These are phyloP conservation scores for Artemisia argyi DNA, from an alignment of 129 eudicot genomes.

Conservation along the genomic window DNA sequence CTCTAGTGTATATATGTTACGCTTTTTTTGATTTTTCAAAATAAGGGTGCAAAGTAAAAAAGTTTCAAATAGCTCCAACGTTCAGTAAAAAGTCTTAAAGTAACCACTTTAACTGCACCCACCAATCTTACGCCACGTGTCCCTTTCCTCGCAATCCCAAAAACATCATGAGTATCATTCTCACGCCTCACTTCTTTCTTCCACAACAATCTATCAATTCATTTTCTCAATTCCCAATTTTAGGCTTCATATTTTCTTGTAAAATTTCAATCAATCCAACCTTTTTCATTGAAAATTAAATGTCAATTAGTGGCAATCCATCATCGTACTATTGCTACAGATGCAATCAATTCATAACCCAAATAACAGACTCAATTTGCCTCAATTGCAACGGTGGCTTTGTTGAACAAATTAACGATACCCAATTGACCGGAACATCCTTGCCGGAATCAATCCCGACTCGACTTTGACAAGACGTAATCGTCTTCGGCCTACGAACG, in stretches of 20 bases:
- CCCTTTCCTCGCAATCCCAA: background rate
- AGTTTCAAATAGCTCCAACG: conserved; percentile 12
- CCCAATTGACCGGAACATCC: conserved; percentile 19
- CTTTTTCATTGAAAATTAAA: conserved; percentile 18
- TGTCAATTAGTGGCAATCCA: conserved; percentile 38
- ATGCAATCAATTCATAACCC: conserved; percentile 67
- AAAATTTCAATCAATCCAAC: background rate
- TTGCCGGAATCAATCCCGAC: conserved; percentile 22
- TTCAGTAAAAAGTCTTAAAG: conserved; percentile 22
- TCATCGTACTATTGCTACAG: conserved; percentile 78
- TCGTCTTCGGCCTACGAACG: too few relatives aligned
- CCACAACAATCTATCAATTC: background rate
- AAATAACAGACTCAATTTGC: conserved; percentile 41
- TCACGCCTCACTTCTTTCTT: background rate
- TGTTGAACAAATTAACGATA: conserved; percentile 53
- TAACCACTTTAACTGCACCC: conserved; percentile 13
- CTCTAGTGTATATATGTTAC: too few relatives aligned
- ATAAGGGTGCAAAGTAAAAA: conserved; percentile 1
- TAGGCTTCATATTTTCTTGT: conserved; percentile 11
- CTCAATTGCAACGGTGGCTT: conserved; percentile 80
- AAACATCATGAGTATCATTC: background rate
- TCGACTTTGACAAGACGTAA: too few relatives aligned
- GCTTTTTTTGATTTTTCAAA: too few relatives aligned
- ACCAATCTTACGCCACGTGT: conserved; percentile 15
- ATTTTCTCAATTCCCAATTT: background rate